Evolutionary conservation across 805 yeast species (phyloP).

Genomic region (Cyberlindnera meyerae): DNA sequence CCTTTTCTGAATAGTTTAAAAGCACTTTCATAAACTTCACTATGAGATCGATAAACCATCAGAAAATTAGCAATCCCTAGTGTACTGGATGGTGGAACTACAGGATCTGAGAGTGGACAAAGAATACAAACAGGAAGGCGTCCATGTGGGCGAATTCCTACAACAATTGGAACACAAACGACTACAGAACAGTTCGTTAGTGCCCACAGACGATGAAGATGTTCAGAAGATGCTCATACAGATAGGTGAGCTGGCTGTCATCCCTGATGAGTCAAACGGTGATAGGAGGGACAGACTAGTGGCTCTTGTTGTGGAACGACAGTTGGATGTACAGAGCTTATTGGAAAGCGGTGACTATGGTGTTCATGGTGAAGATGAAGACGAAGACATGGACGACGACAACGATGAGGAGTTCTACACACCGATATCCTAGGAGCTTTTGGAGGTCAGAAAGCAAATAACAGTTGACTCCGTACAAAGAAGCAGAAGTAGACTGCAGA

Average conservation of each 20-base stretch:
- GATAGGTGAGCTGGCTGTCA: slow-evolving; percentile 52
- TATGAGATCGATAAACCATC: too few species aligned
- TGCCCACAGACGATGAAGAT: slow-evolving; percentile 65
- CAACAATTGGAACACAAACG: slow-evolving; percentile 26
- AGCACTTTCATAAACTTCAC: too few species aligned
- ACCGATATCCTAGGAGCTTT: slow-evolving; percentile 59
- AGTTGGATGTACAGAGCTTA: slow-evolving; percentile 19
- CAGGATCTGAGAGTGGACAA: slow-evolving; percentile 26
- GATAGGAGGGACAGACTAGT: slow-evolving; percentile 59
- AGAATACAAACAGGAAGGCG: slow-evolving; percentile 20
- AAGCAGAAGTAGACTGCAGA: slow-evolving; percentile 39
- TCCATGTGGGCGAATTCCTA: slow-evolving; percentile 26
- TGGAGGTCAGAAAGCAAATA: slow-evolving; percentile 46
- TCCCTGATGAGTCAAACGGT: slow-evolving; percentile 54
- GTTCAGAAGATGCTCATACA: slow-evolving; percentile 46
- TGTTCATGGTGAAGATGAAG: slow-evolving; percentile 26
- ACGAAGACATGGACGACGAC: slow-evolving; percentile 32
- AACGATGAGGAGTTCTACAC: slow-evolving; percentile 82
- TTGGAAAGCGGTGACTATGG: slow-evolving; percentile 15
- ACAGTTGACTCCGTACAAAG: slow-evolving; percentile 45
- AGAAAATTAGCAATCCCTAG: too few species aligned
- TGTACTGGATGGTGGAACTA: slow-evolving; percentile 13
- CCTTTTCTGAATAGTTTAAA: too few species aligned
- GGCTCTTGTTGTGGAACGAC: slow-evolving; percentile 35
- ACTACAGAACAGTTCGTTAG: slow-evolving; percentile 25